phyloP scores from a whole-genome alignment of 148 eudicot genomes.

The Rhododendron vialii region DNA sequence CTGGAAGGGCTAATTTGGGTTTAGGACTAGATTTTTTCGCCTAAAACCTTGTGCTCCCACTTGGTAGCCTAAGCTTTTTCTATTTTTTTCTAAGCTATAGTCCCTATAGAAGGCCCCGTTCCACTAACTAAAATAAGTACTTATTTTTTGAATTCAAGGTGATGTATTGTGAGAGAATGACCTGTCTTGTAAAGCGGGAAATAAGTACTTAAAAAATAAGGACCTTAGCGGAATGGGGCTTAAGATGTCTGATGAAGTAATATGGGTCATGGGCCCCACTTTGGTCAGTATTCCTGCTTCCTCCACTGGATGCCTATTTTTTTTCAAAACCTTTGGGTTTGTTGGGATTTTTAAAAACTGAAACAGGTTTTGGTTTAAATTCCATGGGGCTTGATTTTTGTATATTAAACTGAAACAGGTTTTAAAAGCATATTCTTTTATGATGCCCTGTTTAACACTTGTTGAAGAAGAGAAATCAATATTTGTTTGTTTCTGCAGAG shows the following conservation, averaged over 20 bases:
- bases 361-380: not conserved
- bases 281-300: not conserved
- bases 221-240: too few species aligned
- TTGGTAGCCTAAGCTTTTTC: not conserved
- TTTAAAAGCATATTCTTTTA: not conserved
- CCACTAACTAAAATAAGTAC: too few species aligned
- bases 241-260: not conserved
- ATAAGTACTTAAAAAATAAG: too few species aligned
- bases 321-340: not conserved
- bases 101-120: too few species aligned
- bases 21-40: not conserved
- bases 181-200: too few species aligned
- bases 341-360: not conserved
- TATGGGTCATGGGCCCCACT: not conserved
- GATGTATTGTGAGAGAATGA: too few species aligned
- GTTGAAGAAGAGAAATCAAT: constrained; percentile 1
- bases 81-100: not conserved
- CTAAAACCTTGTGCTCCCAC: not conserved
- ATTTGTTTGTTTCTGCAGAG: constrained; percentile 42
- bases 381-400: not conserved
- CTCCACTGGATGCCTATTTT: not conserved
- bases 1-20: not conserved
- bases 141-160: too few species aligned
- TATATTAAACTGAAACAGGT: not conserved
- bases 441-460: not conserved